phyloP scores from a whole-genome alignment of 495 filamentous ascomycete species.

The Lineolata rhizophorae region DNA sequence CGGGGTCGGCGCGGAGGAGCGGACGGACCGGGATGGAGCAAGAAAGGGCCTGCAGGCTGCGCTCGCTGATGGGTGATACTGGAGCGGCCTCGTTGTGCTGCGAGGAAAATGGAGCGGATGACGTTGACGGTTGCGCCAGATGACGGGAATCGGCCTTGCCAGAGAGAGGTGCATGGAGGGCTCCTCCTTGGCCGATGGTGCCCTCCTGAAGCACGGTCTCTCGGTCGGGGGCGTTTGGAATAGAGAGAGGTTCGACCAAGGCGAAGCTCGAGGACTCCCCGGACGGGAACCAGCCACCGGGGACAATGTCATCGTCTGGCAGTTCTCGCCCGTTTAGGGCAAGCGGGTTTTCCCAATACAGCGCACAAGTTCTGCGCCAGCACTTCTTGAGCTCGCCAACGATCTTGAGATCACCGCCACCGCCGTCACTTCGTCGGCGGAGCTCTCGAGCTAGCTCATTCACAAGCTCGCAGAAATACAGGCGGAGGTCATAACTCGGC shows the following conservation, averaged over 20 bases:
- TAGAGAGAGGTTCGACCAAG: background rate
- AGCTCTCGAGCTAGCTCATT: slow-evolving; percentile 53
- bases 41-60: slow-evolving; percentile 45
- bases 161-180: no score
- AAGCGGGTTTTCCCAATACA: slow-evolving; percentile 49
- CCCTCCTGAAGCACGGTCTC: no score
- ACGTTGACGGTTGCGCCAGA: no score
- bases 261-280: background rate
- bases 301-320: slow-evolving; percentile 46
- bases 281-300: slow-evolving; percentile 34
- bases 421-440: slow-evolving; percentile 27
- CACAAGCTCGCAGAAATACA: slow-evolving; percentile 59
- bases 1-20: slow-evolving; percentile 7
- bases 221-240: no score
- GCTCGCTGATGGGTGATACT: slow-evolving; percentile 24
- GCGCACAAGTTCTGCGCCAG: slow-evolving; percentile 75
- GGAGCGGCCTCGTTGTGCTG: slow-evolving; percentile 6
- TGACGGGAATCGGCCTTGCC: no score
- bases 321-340: slow-evolving; percentile 12
- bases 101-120: no score
- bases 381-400: slow-evolving; percentile 89
- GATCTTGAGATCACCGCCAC: slow-evolving; percentile 69
- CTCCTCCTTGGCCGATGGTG: no score
- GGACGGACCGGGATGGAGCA: slow-evolving; percentile 50
- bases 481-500: slow-evolving; percentile 53